phyloP scores from a whole-genome alignment of 2,329 filamentous ascomycete genomes.

The Aspergillus japonicus region DNA sequence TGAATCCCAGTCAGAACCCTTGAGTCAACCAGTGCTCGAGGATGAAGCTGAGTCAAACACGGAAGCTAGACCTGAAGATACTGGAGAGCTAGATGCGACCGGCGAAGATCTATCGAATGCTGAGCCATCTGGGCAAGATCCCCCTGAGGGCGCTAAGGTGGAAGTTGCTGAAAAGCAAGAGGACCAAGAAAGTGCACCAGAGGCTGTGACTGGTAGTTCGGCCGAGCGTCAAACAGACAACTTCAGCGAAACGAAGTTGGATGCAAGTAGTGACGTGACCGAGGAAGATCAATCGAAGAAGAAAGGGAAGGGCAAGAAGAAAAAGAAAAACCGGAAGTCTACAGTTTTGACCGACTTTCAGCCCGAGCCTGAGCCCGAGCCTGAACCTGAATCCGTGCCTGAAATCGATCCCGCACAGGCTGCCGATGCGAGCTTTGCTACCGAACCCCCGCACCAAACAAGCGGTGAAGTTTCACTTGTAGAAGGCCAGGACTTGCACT shows the following conservation, averaged over 20 bases:
- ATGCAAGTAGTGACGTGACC: slow-evolving; percentile 12
- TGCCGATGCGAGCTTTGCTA: neutral
- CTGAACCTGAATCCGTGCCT: slow-evolving; percentile 9
- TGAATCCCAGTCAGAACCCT: neutral
- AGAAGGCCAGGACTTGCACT: slow-evolving; percentile 6
- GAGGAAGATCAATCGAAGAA: slow-evolving; percentile 18
- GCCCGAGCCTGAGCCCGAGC: slow-evolving; percentile 12
- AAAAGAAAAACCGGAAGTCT: slow-evolving; percentile 24
- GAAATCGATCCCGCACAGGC: slow-evolving; percentile 2
- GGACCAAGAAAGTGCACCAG: neutral
- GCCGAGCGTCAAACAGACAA: slow-evolving; percentile 7
- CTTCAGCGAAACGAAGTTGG: neutral
- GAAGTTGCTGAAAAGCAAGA: neutral
- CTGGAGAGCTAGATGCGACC: neutral
- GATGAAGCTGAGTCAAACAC: slow-evolving; percentile 19
- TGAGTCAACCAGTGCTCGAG: slow-evolving; percentile 3
- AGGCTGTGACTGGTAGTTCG: neutral
- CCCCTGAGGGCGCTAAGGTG: neutral
- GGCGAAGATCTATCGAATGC: neutral
- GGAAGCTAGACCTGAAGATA: neutral
- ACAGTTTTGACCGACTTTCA: slow-evolving; percentile 12
- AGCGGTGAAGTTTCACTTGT: slow-evolving; percentile 15
- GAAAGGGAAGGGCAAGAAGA: slow-evolving; percentile 20
- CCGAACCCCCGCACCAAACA: slow-evolving; percentile 16
- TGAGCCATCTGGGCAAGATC: slow-evolving; percentile 2